A percentile compares a stretch with the other conserved stretches of the same genome.
Evolutionary conservation across 108 stramenopile genomes (phyloP).

Genomic region (Pseudonitzschia delicatissima): DNA sequence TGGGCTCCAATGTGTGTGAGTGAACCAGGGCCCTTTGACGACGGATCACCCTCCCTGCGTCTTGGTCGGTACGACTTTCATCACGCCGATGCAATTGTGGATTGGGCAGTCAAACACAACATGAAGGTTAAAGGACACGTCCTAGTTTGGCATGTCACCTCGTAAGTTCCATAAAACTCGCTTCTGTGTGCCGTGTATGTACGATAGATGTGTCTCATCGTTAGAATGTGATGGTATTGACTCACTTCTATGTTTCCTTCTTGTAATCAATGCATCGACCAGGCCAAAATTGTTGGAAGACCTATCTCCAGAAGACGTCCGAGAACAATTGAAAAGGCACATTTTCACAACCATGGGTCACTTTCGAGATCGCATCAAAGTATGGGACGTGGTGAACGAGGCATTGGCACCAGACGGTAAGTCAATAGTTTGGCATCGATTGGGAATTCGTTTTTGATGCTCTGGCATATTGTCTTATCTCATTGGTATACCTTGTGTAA

Average conservation of each 20-base stretch:
- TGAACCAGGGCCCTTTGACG: slow-evolving; percentile 62
- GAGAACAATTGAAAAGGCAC: slow-evolving; percentile 61
- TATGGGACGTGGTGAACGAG: slow-evolving; percentile 96
- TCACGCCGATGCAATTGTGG: slow-evolving; percentile 79
- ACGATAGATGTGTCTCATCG: too few relatives aligned
- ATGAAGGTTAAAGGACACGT: slow-evolving; percentile 91
- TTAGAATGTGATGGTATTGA: not conserved
- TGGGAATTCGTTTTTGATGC: not conserved
- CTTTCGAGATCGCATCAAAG: slow-evolving; percentile 69
- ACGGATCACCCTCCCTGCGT: slow-evolving; percentile 39
- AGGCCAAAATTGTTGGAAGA: slow-evolving; percentile 45
- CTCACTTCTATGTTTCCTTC: not conserved
- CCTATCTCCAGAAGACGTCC: slow-evolving; percentile 56
- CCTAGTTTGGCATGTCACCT: slow-evolving; percentile 85
- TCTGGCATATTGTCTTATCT: not conserved
- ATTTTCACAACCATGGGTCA: slow-evolving; percentile 87
- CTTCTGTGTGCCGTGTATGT: not conserved
- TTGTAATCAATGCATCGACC: not conserved
- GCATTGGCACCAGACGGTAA: slow-evolving; percentile 77
- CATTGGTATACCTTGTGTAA: not conserved
- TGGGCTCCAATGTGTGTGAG: slow-evolving; percentile 72
- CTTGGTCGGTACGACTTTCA: slow-evolving; percentile 87
- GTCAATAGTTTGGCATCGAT: not conserved
- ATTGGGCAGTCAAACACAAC: slow-evolving; percentile 71
- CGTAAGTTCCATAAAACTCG: slow-evolving; percentile 29